Percentiles rank a stretch among this genome's conserved stretches.
Conservation (phyloP, 2,329 filamentous ascomycete species). For the Beauveria medogensis region DNA sequence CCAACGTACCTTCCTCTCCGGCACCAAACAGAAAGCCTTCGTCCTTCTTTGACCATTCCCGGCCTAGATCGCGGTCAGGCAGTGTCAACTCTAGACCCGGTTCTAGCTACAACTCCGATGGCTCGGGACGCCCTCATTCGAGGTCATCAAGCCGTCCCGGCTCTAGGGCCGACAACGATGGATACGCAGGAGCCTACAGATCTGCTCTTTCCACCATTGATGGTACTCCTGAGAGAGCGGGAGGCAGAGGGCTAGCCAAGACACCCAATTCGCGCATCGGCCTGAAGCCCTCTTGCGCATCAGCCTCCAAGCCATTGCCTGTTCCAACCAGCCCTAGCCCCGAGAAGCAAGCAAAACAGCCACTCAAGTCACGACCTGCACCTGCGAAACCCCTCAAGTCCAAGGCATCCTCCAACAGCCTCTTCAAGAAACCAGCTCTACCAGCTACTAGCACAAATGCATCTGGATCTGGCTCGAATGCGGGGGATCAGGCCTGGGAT, state of each 20-base stretch:
- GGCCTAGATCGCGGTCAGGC: slow-evolving; percentile 41
- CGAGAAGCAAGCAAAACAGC: slow-evolving; percentile 23
- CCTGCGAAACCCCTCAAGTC: slow-evolving; percentile 39
- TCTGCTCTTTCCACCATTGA: slow-evolving; percentile 34
- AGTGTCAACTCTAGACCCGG: slow-evolving; percentile 40
- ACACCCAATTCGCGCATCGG: slow-evolving; percentile 20
- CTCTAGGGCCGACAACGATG: slow-evolving; percentile 43
- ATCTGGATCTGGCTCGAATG: slow-evolving; percentile 12
- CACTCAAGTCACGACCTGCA: slow-evolving; percentile 33
- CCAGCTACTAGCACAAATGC: slow-evolving; percentile 25
- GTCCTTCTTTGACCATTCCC: slow-evolving; percentile 63
- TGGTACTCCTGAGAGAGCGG: slow-evolving; percentile 33
- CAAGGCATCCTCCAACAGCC: slow-evolving; percentile 43
- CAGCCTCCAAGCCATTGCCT: slow-evolving; percentile 18
- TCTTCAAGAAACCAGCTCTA: slow-evolving; percentile 48
- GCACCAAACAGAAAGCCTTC: slow-evolving; percentile 57
- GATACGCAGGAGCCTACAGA: slow-evolving; percentile 36
- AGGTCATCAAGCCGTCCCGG: slow-evolving; percentile 46
- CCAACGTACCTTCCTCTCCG: slow-evolving; percentile 71
- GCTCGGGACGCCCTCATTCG: slow-evolving; percentile 42
- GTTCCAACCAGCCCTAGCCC: slow-evolving; percentile 31
- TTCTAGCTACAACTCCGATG: slow-evolving; percentile 56
- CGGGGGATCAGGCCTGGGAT: slow-evolving; percentile 20
- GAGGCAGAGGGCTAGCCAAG: slow-evolving; percentile 15
- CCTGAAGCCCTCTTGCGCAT: slow-evolving; percentile 17